Conservation (phyloP, 352 stramenopile genomes). For the Globisporangium echinulatum region DNA sequence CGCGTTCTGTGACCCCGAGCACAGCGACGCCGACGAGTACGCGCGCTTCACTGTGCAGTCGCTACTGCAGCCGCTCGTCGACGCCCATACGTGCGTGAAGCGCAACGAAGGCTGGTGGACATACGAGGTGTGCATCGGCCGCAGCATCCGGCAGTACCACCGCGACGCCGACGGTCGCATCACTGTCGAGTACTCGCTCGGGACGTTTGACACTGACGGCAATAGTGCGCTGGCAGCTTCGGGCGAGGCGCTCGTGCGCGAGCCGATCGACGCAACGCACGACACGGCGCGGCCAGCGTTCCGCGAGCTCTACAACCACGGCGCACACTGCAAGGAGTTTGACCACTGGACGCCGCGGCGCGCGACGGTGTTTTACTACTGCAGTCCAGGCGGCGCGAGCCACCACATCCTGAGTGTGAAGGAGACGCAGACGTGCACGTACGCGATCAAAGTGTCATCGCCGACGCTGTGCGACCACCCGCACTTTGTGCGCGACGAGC, state of each 20-base stretch:
- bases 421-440: conserved; percentile 78
- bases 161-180: conserved; percentile 56
- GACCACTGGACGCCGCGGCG: conserved; percentile 51
- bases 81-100: conserved; percentile 57
- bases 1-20: conserved; percentile 58
- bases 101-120: conserved; percentile 57
- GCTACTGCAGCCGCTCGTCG: conserved; percentile 43
- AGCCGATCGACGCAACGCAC: conserved; percentile 76
- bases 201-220: conserved; percentile 35
- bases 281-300: conserved; percentile 63
- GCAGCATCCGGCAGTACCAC: conserved; percentile 68
- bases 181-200: conserved; percentile 64
- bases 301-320: conserved; percentile 59
- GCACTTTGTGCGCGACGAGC: conserved; percentile 72
- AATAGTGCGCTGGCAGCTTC: conserved; percentile 43
- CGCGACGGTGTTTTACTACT: conserved; percentile 71
- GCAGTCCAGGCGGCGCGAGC: conserved; percentile 51
- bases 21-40: conserved; percentile 38
- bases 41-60: conserved; percentile 43
- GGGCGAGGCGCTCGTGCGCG: conserved; percentile 45
- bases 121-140: conserved; percentile 79
- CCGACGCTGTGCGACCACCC: conserved; percentile 73
- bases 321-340: conserved; percentile 72
- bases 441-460: conserved; percentile 76
- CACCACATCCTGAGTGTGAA: conserved; percentile 74